These are phyloP conservation scores for Stropharia rugosoannulata DNA, from an alignment of 768 basidiomycete genomes.

Conservation along the genomic window DNA sequence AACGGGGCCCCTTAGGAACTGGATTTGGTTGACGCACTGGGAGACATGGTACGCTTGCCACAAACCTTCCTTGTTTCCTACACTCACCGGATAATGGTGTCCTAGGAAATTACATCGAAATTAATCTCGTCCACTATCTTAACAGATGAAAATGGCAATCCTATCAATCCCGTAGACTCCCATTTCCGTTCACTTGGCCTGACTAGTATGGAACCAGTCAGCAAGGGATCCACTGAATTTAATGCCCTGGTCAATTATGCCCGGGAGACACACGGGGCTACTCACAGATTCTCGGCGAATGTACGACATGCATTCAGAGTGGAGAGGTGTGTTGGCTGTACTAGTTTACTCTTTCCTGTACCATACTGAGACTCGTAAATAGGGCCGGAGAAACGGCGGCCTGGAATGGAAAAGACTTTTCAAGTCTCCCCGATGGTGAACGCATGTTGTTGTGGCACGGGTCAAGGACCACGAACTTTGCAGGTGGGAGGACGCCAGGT, in stretches of 20 bases:
- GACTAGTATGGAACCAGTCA: constrained; percentile 7
- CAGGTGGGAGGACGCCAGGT: background rate
- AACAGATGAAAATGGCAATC: constrained; percentile 4
- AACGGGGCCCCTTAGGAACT: constrained; percentile 1
- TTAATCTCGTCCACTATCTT: constrained; percentile 4
- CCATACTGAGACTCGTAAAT: background rate
- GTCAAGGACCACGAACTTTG: constrained; percentile 11
- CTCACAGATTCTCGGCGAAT: constrained; percentile 1
- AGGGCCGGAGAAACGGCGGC: constrained; percentile 9
- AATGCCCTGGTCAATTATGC: constrained; percentile 4
- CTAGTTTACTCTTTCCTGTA: background rate
- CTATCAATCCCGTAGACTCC: constrained; percentile 9
- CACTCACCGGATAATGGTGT: background rate
- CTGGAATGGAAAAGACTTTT: constrained; percentile 5
- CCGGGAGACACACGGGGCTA: constrained; percentile 11
- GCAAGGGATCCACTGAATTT: background rate
- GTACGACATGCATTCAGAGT: constrained; percentile 8
- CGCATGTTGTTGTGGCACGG: constrained; percentile 10
- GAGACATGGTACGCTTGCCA: constrained; percentile 5
- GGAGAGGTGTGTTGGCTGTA: background rate
- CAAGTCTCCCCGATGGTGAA: constrained; percentile 3
- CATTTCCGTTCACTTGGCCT: constrained; percentile 11
- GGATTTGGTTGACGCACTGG: constrained; percentile 11
- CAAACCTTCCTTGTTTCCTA: background rate
- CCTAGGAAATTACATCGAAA: constrained; percentile 11